Evolutionary conservation across 768 basidiomycete species (phyloP), one percentile per base, ranked within the genome.

Genomic region (Udeniomyces megalosporus): DNA sequence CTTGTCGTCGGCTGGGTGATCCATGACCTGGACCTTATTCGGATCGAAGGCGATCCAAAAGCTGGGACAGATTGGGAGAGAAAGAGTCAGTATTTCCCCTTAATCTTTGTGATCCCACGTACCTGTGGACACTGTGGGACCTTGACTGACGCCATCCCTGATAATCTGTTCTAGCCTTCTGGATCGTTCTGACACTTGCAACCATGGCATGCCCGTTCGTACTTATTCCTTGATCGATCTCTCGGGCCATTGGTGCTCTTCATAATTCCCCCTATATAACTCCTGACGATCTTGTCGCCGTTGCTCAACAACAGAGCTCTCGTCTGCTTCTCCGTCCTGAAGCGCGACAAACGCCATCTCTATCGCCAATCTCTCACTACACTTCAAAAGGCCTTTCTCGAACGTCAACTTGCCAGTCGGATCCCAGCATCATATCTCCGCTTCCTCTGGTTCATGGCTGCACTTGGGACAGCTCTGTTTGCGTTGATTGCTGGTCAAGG

Each of bases 391-490:
- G 52, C 62, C 11, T 73, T 76, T 60, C 69, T 76, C 52, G 71
- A 73, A 31, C 68, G 72, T 1, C 69, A 73, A 53, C 67, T 75
- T 31, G 57, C 68, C 0, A 58, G 68, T 6, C 63, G 74, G 17
- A 75, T 77, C 57, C 76, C 76, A 0, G 67, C 73, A 5, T 72
- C 71, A 1, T 77, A 76, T 69, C 65, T 70, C n/a, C 68, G 76
- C 20, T 77, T 76, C 65, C 66, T 76, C 24, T 76, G 75, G 76
- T 77, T 77, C 68, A 71, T 76, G 69, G 69, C 68, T 2, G 72
- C 71, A 12, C 62, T 76, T 8, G 71, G 69, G 4, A 71, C 76
- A 20, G 74, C 74, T 28, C 71, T 72, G 29, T 71, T 76, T 56
- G 69, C 75, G 3, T 68, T 76, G 24, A 70, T 76, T 10, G 71